These are phyloP conservation scores for Botrytis aclada DNA, from an alignment of 2,329 filamentous ascomycete species.

Conservation along the genomic window DNA sequence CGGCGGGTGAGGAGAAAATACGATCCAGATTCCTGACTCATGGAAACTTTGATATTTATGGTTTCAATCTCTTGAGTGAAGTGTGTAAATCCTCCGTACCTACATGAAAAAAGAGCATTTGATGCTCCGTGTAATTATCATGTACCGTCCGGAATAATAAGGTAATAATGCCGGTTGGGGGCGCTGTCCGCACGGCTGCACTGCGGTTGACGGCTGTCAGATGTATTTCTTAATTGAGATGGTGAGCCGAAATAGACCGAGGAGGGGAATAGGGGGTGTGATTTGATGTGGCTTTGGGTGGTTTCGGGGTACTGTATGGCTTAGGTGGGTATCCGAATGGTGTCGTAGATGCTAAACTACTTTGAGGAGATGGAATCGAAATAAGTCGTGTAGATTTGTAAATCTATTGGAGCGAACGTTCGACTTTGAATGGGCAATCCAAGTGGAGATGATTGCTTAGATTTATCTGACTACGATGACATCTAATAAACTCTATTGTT, in stretches of 20 bases:
- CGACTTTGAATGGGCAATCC: not conserved
- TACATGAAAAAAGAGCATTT: constrained; percentile 10
- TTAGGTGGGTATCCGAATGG: not conserved
- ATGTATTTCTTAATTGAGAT: constrained; percentile 1
- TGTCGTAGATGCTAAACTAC: not conserved
- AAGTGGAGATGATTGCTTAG: not conserved
- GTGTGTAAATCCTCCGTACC: not conserved
- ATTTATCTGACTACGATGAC: not conserved
- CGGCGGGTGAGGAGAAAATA: not conserved
- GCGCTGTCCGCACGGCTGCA: constrained; percentile 5
- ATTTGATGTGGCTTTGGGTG: not conserved
- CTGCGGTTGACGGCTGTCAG: constrained; percentile 14
- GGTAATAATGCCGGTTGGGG: constrained; percentile 6
- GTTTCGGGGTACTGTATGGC: not conserved
- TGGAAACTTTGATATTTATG: not conserved
- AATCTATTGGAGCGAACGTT: not conserved
- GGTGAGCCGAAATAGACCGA: constrained; percentile 9
- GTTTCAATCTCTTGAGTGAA: not conserved
- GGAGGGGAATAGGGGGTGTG: constrained; percentile 12
- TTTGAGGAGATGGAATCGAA: not conserved
- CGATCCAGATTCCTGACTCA: not conserved
- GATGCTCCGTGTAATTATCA: constrained; percentile 1
- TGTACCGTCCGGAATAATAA: constrained; percentile 8
- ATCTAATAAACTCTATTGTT: not conserved
- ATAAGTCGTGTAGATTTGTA: not conserved